These are phyloP conservation scores for Hypsizygus marmoreus DNA, from an alignment of 768 basidiomycete genomes.

Conservation along the genomic window DNA sequence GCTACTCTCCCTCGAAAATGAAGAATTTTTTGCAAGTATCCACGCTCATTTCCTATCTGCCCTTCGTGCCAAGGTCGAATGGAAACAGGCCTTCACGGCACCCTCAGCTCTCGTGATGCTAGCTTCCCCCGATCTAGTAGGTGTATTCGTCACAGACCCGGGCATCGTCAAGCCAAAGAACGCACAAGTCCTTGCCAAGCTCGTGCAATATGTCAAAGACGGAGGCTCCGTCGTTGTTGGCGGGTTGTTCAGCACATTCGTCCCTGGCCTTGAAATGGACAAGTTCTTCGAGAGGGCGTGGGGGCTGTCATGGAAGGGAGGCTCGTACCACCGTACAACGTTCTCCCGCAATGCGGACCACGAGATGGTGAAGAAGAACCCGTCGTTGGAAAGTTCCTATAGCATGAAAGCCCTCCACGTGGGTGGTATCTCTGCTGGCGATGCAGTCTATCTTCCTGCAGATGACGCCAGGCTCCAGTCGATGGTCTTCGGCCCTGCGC, in stretches of 20 bases:
- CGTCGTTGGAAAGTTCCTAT: conserved; percentile 18
- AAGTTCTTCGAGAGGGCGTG: conserved; percentile 21
- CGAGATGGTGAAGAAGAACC: conserved; percentile 17
- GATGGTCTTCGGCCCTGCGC: conserved; percentile 1
- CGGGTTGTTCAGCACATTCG: conserved; percentile 25
- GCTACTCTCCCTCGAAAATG: conserved; percentile 22
- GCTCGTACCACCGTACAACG: conserved; percentile 20
- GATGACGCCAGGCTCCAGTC: conserved; percentile 8
- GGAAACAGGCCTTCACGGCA: conserved; percentile 15
- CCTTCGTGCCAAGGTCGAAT: conserved; percentile 18
- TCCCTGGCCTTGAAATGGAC: conserved; percentile 12
- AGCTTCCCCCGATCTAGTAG: conserved; percentile 27
- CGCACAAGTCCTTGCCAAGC: conserved; percentile 25
- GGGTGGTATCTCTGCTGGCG: conserved; percentile 14
- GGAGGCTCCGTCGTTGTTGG: conserved; percentile 41
- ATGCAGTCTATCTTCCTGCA: conserved; percentile 25
- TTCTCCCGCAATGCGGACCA: conserved; percentile 20
- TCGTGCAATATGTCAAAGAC: conserved; percentile 33
- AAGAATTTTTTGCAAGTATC: conserved; percentile 10
- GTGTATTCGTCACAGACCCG: conserved; percentile 38
- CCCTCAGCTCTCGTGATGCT: conserved; percentile 23
- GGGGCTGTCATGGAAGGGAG: conserved; percentile 27
- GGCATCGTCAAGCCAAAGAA: conserved; percentile 25
- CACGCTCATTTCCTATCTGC: conserved; percentile 21
- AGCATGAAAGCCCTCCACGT: conserved; percentile 37